Base-by-base conservation (phyloP, 805 yeast genomes). In the Brettanomyces nanus region DNA sequence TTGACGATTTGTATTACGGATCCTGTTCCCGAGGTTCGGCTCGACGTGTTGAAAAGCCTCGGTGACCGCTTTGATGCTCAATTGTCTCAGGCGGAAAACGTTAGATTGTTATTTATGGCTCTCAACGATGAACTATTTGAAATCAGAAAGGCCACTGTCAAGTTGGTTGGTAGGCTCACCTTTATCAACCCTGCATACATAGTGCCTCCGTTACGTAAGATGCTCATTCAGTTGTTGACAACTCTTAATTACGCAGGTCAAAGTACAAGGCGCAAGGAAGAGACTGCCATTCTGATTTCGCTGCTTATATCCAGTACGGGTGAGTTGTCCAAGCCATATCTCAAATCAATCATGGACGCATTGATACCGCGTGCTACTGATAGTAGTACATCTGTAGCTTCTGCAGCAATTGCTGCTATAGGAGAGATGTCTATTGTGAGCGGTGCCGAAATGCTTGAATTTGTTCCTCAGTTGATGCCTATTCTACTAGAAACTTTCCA, bases 101-200 rank as follows among this genome's bases (percentile, higher is more conserved):
- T 89, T 23, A 69, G 85, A 38, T 61, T 89, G 11, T 65, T 92
- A 18, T 85, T 90, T 51, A 84, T 89, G 66, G 90, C 96, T 0
- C 63, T 90, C 40, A 85, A 92, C 53, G 99, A 92, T 60, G 97
- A 90, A 58, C 74, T 73, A 2, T 92, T 92, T 53, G 77, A 76
- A 9, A 82, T 92, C 9, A 73, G 95, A 39, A 77, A 83, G 49
- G 82, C 77, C 13, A 82, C 95, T 0, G 75, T 90, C 25, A 70
- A 69, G 35, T 71, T 89, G 9, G 75, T 92, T 41, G 97, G 98
- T 3, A 70, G 97, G 39, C 61, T 92, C 14, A 81, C 95, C 0
- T 62, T 75, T 2, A 80, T 86, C 29, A 92, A 92, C 51, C 97
- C 99, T 0, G 97, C 98, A 0, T 90, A 86, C 58, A 85, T 92